These are phyloP conservation scores for Auricularia cornea DNA, from an alignment of 768 basidiomycete species.

Conservation along the genomic window DNA sequence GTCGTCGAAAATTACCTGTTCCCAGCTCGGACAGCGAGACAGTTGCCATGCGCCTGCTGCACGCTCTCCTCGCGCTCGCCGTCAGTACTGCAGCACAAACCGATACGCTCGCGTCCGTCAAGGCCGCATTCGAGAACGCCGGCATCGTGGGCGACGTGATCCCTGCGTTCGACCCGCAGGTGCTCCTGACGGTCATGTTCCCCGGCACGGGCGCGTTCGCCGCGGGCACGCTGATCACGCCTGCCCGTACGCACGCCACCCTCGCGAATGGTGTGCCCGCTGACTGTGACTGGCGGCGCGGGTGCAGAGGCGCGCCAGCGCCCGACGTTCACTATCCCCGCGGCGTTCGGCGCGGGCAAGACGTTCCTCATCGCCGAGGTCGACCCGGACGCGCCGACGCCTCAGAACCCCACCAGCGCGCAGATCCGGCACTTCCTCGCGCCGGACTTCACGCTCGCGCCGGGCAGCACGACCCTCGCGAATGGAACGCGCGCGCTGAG, in stretches of 20 bases:
- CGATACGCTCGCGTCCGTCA: constrained; percentile 1
- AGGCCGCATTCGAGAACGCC: constrained; percentile 3
- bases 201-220: constrained; percentile 4
- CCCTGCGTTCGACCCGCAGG: constrained; percentile 1
- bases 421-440: constrained; percentile 45
- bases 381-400: constrained; percentile 45
- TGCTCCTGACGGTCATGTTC: constrained; percentile 7
- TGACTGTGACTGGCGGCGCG: neutral
- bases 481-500: constrained; percentile 38
- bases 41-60: constrained; percentile 5
- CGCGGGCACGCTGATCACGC: constrained; percentile 6
- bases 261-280: neutral
- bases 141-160: constrained; percentile 8
- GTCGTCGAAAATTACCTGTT: too few species aligned
- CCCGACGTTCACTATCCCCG: constrained; percentile 6
- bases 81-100: neutral
- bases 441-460: constrained; percentile 30
- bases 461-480: constrained; percentile 18
- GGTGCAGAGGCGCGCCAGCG: constrained; percentile 1
- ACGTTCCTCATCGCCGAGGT: constrained; percentile 39
- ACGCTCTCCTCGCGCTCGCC: neutral
- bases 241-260: neutral
- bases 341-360: constrained; percentile 14
- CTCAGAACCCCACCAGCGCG: constrained; percentile 32
- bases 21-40: too few species aligned